Conservation (phyloP, 768 basidiomycete genomes). For the Podaxis mareebaensis region DNA sequence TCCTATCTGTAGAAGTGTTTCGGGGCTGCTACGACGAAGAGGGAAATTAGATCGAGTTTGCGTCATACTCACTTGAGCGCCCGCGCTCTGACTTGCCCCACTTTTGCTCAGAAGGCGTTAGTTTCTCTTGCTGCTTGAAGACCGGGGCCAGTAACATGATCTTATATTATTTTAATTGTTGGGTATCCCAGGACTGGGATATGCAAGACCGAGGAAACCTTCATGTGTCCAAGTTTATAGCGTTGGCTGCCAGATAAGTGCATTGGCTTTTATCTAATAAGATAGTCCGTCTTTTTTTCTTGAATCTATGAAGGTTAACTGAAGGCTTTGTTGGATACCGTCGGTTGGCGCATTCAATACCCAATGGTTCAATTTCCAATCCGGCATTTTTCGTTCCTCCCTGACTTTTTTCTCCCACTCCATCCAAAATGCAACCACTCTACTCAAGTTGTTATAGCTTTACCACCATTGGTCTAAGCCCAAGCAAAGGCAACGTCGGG, state of each 20-base stretch:
- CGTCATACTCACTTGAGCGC: background rate
- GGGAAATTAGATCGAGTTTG: background rate
- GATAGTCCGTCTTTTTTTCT: no score
- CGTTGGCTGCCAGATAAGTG: background rate
- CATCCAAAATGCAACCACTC: no score
- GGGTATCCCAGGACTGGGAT: background rate
- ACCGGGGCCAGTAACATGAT: background rate
- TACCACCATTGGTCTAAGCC: no score
- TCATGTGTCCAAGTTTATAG: background rate
- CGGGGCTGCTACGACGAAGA: background rate
- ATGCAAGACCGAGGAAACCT: background rate
- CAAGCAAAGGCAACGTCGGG: no score
- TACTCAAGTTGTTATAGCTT: no score
- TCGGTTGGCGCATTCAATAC: no score
- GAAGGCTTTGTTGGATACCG: no score
- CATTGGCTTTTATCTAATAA: background rate
- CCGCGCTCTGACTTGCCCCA: background rate
- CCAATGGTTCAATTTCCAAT: no score
- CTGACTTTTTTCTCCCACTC: no score
- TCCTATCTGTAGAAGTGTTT: background rate
- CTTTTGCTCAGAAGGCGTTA: background rate
- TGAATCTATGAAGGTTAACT: no score
- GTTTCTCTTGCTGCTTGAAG: background rate
- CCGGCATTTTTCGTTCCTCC: no score
- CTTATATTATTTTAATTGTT: background rate